Conservation (phyloP, 768 basidiomycete species). For the Boletus subcaerulescens region DNA sequence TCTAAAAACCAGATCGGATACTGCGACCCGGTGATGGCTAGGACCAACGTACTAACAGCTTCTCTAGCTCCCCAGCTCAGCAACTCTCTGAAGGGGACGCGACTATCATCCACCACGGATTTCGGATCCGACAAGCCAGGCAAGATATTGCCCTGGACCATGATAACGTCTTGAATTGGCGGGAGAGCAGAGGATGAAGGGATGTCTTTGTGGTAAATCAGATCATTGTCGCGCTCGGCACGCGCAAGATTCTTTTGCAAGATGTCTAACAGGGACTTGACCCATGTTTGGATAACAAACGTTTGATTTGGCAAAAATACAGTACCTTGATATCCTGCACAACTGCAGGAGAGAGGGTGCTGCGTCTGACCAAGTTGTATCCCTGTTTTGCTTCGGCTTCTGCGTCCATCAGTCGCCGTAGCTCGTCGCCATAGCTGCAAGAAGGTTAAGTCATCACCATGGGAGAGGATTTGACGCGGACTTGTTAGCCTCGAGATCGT, state of each 20-base stretch:
- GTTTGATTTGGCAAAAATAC: neutral
- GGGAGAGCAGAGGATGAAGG: conserved; percentile 70
- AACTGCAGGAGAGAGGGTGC: conserved; percentile 59
- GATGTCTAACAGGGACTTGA: conserved; percentile 71
- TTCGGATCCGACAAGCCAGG: conserved; percentile 57
- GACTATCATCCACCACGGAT: conserved; percentile 48
- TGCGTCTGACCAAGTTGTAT: conserved; percentile 61
- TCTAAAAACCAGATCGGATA: conserved; percentile 38
- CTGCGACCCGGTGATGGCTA: neutral
- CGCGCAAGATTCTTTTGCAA: conserved; percentile 64
- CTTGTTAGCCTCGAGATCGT: conserved; percentile 79
- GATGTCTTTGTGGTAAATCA: conserved; percentile 90
- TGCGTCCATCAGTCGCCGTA: conserved; percentile 74
- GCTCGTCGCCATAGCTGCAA: conserved; percentile 80
- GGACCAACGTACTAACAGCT: conserved; percentile 68
- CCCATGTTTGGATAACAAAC: neutral
- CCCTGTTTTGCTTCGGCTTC: conserved; percentile 66
- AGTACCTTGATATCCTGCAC: conserved; percentile 75
- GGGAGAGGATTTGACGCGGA: conserved; percentile 28
- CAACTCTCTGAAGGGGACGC: conserved; percentile 69
- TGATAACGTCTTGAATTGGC: conserved; percentile 56
- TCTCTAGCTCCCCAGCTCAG: conserved; percentile 84
- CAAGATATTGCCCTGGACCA: conserved; percentile 61
- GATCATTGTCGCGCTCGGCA: conserved; percentile 88
- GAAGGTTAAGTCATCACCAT: conserved; percentile 5